Conservation (phyloP, 768 basidiomycete species). For the Paxillus ammoniavirescens region DNA sequence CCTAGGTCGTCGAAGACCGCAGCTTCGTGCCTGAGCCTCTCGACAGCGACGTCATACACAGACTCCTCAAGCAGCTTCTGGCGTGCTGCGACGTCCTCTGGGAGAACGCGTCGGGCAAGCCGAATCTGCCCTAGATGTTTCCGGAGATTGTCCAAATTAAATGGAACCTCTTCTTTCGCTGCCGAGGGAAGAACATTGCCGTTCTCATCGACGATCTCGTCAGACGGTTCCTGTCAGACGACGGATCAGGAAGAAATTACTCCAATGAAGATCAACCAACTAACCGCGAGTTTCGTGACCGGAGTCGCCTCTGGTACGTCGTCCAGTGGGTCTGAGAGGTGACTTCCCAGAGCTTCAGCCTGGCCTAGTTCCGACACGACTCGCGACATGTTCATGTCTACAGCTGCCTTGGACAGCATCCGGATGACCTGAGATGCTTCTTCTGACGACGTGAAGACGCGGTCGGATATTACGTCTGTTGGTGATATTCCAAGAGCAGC, state of each 20-base stretch:
- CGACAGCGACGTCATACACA: constrained; percentile 79
- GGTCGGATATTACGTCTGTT: constrained; percentile 54
- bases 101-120: constrained; percentile 60
- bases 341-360: constrained; percentile 45
- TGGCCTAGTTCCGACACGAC: constrained; percentile 59
- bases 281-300: constrained; percentile 50
- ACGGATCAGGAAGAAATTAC: not conserved
- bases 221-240: constrained; percentile 12
- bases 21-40: constrained; percentile 64
- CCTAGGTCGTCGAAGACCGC: constrained; percentile 59
- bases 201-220: constrained; percentile 18
- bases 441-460: constrained; percentile 50
- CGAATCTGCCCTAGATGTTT: constrained; percentile 63
- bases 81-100: constrained; percentile 66
- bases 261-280: not conserved
- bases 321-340: constrained; percentile 41
- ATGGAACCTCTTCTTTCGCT: constrained; percentile 50
- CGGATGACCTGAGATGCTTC: constrained; percentile 56
- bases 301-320: constrained; percentile 62
- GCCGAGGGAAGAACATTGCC: constrained; percentile 22
- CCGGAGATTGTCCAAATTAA: constrained; percentile 72
- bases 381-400: constrained; percentile 47
- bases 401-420: constrained; percentile 57
- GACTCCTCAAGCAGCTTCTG: constrained; percentile 84
- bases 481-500: constrained; percentile 50